Evolutionary conservation across 2,329 filamentous ascomycete species (phyloP), one percentile per base, ranked within the genome.

Genomic region (Akanthomyces dipterigenus): DNA sequence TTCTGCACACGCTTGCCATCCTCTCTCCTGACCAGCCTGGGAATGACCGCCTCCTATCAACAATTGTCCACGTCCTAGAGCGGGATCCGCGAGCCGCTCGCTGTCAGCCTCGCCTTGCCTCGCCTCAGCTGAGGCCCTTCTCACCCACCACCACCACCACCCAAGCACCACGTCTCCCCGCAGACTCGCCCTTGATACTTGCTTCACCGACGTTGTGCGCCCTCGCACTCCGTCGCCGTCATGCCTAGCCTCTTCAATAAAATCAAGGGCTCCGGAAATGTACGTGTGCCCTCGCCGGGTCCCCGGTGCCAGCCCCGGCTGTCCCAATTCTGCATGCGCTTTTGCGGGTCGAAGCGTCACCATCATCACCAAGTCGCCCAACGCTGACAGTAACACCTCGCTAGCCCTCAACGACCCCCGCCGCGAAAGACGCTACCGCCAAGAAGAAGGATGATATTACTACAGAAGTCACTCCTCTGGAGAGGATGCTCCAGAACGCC

Each of bases 401-500:
- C 56, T 62, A 84, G 82, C 74, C 75, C 63, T 74, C 75, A 65
- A 73, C 77, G 58, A 76, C 73, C 64, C 70, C 75, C 58, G 68
- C 75, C 48, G 67, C 69, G 59, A 81, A 81, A 72, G 80, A 82
- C 73, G 72, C 76, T 56, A 70, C 76, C 51, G 74, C 70, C 66
- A 80, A 78, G 71, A 86, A 84, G 71, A 84, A 83, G 66, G 82
- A 85, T 50, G 82, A 86, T 66, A 71, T 76, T n/a, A 65, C 75
- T n/a, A 76, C 76, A n/a, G 85, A 88, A 69, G 67, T 82, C 59
- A 88, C 85, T 2, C 85, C 86, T 3, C 68, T 88, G 62, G 82
- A 87, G 69, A 87, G 91, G 79, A 89, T 96, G 81, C 82, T 99
- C 36, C 83, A 87, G 68, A 88, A 91, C 75, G 87, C 90, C 63